Evolutionary conservation across 495 filamentous ascomycete genomes (phyloP), one percentile per base, ranked within the genome.

Genomic region (Aspergillus ellipticus): DNA sequence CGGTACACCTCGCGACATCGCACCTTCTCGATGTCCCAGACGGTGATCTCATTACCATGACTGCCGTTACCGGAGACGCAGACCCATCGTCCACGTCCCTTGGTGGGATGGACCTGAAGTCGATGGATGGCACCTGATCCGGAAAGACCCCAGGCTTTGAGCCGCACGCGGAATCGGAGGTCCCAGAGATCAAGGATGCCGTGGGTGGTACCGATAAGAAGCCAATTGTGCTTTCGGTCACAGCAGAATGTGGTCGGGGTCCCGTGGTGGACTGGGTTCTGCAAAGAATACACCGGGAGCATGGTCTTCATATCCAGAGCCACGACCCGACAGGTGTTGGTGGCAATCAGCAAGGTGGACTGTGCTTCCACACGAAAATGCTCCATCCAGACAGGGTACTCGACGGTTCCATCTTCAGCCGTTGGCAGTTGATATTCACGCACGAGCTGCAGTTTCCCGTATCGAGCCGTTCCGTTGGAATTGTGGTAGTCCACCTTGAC

Each of bases 131-230:
- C 78, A 7, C 86, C 82, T 61, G 86, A 88, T 26, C 89, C 89
- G 2, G 90, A 85, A 8, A 99, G 80, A 19, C 89, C 90, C 93
- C 92, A 97, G 6, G 85, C 88, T 69, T 89, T 92, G 26, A 96
- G 71, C 15, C 91, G 85, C 48, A 96, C 79, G 50, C 83, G 87
- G 74, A 97, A 99, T 15, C 95, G 88, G 15, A 99, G 82, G 66
- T 99, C 95, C 94, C 95, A 99, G 16, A 99, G 78, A 62, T 96
- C 89, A 7, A 99, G 74, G 45, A 97, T 85, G 3, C 95, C 95
- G 61, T 97, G 92, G 6, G 92, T 90, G 0, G 95, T 97, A 29
- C 92, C 94, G 4, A 97, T 71, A 6, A 96, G 75, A 4, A 99
- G 75, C 95, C 95, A 99, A 60, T 89, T 89, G 47, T 87, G 86